Conservation (phyloP, 306 rosid genomes). For the Lathyrus aphaca region DNA sequence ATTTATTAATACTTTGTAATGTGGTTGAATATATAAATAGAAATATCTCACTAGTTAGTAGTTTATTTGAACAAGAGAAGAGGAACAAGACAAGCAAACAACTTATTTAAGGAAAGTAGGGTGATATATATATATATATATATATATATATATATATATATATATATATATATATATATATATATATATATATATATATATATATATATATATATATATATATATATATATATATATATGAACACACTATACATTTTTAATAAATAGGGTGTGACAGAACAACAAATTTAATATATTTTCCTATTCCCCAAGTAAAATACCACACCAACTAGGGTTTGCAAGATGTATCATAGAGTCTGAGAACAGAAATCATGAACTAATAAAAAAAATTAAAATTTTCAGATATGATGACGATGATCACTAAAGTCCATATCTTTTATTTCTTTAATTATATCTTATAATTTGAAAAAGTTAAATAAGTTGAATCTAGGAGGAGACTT, state of each 20-base stretch:
- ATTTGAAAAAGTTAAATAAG: conserved; percentile 26
- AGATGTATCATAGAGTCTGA: conserved; percentile 39
- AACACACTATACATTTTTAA: too few species aligned
- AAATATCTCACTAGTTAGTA: conserved; percentile 14
- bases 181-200: too few species aligned
- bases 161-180: too few species aligned
- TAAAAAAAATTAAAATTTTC: not conserved
- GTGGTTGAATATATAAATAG: conserved; percentile 30
- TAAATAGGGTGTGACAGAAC: conserved; percentile 26
- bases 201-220: too few species aligned
- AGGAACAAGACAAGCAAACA: conserved; percentile 44
- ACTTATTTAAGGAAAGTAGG: conserved; percentile 50
- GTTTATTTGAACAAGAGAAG: conserved; percentile 35
- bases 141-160: too few species aligned
- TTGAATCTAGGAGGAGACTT: not conserved
- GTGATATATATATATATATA: too few species aligned
- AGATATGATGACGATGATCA: conserved; percentile 8
- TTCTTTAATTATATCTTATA: conserved; percentile 7
- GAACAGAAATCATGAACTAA: conserved; percentile 25
- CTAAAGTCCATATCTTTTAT: conserved; percentile 43
- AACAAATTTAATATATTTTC: conserved; percentile 49
- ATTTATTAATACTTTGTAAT: too few species aligned
- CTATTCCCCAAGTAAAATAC: conserved; percentile 51
- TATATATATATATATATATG: too few species aligned
- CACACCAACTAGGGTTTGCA: conserved; percentile 41